Conservation (phyloP, 441 rosid genomes). For the Erodium moschatum region DNA sequence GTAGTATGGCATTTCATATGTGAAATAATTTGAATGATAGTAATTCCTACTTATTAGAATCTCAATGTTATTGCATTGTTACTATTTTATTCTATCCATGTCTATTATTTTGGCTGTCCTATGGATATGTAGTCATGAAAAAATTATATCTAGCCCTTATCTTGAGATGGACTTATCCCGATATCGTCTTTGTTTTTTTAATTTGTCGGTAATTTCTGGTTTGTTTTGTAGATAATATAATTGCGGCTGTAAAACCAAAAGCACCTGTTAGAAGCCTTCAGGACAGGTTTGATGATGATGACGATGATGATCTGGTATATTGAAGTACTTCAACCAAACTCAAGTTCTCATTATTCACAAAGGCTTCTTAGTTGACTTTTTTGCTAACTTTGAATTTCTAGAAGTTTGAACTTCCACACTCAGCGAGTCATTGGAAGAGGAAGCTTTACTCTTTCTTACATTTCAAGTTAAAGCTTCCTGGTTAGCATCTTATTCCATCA, state of each 20-base stretch:
- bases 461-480: constrained; percentile 63
- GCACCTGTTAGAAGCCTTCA: constrained; percentile 48
- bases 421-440: constrained; percentile 65
- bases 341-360: constrained; percentile 4
- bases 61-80: not conserved
- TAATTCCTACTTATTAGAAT: not conserved
- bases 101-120: not conserved
- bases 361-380: not conserved
- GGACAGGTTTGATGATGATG: constrained; percentile 36
- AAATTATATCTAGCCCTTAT: constrained; percentile 1
- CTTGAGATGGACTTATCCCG: not conserved
- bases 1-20: not conserved
- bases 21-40: not conserved
- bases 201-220: constrained; percentile 4
- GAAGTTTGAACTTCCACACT: constrained; percentile 69
- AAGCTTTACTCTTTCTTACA: constrained; percentile 50
- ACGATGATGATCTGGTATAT: constrained; percentile 53
- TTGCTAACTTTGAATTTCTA: constrained; percentile 23
- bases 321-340: constrained; percentile 18
- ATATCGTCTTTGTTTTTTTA: not conserved
- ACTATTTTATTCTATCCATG: not conserved
- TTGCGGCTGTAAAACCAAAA: constrained; percentile 69
- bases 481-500: constrained; percentile 32
- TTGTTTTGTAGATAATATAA: constrained; percentile 44
- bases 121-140: not conserved